Evolutionary conservation across 2,329 filamentous ascomycete species (phyloP), one percentile per base, ranked within the genome.

Genomic region (Aspergillus aculeatinus): DNA sequence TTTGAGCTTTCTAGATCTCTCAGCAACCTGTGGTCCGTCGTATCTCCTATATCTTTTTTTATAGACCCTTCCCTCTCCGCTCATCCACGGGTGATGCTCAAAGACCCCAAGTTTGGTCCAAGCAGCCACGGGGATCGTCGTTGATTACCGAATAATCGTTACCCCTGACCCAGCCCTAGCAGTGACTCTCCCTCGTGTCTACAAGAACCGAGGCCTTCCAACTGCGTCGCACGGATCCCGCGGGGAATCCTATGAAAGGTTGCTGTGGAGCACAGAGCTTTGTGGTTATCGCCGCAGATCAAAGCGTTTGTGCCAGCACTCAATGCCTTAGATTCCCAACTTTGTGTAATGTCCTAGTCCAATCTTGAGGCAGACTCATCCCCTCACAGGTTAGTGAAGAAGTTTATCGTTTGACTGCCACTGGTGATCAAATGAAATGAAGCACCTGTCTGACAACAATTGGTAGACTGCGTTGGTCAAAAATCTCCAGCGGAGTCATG

Each of bases 151-250:
- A 33, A 31, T 39, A 25, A 31, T 23, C 58, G 33, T 51, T 62
- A 62, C 66, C 66, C 66, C 65, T 68, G 65, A 68, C 63, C 59
- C 63, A 62, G 48, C 42, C 60, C 60, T 52, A 51, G 49, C 29
- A 42, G 50, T 49, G 14, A 44, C 52, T 1, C 51, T 53, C 23
- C 48, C 48, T 48, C 49, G 31, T 55, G 48, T 60, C 39, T 29
- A 49, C 59, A 49, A 63, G 59, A 57, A 63, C 65, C 62, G 66
- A 68, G 66, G 66, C 65, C 59, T 58, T 50, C 25, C 21, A 31
- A 33, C 48, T 48, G 55, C 55, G 65, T 69, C 59, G 65, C 68
- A 71, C 67, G 62, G 62, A 67, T 69, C 65, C 39, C 64, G 67
- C 68, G 57, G 63, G 63, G 60, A 63, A 71, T 70, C 66, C 63